Base-by-base conservation (phyloP, 225 moss, liverwort and hornwort genomes). In the Takakia lepidozioides region DNA sequence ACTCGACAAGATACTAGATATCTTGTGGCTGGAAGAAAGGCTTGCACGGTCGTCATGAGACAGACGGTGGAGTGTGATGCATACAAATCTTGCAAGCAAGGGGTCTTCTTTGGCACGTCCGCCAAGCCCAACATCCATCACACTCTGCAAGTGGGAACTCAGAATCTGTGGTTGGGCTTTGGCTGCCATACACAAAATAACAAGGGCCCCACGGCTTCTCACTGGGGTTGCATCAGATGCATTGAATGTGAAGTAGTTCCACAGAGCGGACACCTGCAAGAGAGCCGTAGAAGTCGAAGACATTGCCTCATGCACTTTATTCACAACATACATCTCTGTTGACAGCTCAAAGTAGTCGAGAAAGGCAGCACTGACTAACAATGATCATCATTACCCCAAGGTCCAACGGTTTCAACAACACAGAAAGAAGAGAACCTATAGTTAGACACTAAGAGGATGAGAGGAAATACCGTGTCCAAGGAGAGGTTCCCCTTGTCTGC, bases 191-290 rank as follows among this genome's bases (percentile, higher is more conserved):
- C 83, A 80, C 53, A 98, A 68, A 45, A 98, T 78, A 48, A 66
- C 73, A 15, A 98, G 66, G 14, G 98, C 98, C 46, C 75, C 91
- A 45, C 98, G 87, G 60, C 98, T 87, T 62, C 70, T 82, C 53
- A 83, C 85, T 48, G 85, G 73, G 24, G 85, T 88, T 40, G 78
- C 69, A 55, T 83, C 81, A 56, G 64, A 71, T 41, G 73, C 81
- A 56, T 85, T 91, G 72, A 98, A 98, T 11, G 82, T 85, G 61
- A 98, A 98, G 45, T 75, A 69, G 58, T 98, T 78, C 98, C 98
- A 98, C 54, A 98, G 67, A 7, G 87, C 77, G 55, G 85, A 83
- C 24, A 98, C 80, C 98, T 98, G 98, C 69, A 78, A 30, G 19
- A 51, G 15, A 50, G 46, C 46, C 37, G 38, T 59, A n/a, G n/a